A percentile compares a stretch with the other conserved stretches of the same genome.
These are phyloP conservation scores for Cyclocybe aegerita DNA, from an alignment of 768 basidiomycete species.

Conservation along the genomic window DNA sequence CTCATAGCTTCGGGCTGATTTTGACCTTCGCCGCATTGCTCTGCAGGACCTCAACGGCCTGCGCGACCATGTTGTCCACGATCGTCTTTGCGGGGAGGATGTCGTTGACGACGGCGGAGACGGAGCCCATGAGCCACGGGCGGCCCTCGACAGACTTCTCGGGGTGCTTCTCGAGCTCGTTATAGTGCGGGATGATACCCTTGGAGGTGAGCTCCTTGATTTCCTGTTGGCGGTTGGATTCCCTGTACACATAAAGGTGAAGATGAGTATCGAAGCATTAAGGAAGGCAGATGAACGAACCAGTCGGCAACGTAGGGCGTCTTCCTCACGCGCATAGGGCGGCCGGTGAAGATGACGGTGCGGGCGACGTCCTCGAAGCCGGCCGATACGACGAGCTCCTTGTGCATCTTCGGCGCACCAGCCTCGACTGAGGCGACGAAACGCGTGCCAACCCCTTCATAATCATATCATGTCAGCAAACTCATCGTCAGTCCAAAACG, in stretches of 20 bases:
- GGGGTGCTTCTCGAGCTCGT: slow-evolving; percentile 77
- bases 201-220: slow-evolving; percentile 80
- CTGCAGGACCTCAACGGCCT: slow-evolving; percentile 36
- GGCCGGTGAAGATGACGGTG: slow-evolving; percentile 88
- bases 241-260: slow-evolving; percentile 40
- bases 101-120: slow-evolving; percentile 72
- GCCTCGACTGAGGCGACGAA: slow-evolving; percentile 86
- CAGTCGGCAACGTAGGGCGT: slow-evolving; percentile 87
- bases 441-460: slow-evolving; percentile 76
- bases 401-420: slow-evolving; percentile 80
- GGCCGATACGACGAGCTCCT: slow-evolving; percentile 70
- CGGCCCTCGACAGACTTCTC: slow-evolving; percentile 70
- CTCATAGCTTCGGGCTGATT: slow-evolving; percentile 32
- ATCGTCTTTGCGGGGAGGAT: slow-evolving; percentile 82
- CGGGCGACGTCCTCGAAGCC: slow-evolving; percentile 78
- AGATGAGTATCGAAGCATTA: not conserved
- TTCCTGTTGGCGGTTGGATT: slow-evolving; percentile 74
- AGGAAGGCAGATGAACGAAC: slow-evolving; percentile 35
- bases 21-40: slow-evolving; percentile 35
- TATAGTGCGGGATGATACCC: slow-evolving; percentile 76
- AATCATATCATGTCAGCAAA: not conserved
- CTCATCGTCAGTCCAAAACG: not conserved
- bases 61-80: slow-evolving; percentile 69
- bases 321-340: slow-evolving; percentile 82
- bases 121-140: slow-evolving; percentile 84